Base-by-base conservation (phyloP, 257 asterid species). In the Forsythia suspensa region DNA sequence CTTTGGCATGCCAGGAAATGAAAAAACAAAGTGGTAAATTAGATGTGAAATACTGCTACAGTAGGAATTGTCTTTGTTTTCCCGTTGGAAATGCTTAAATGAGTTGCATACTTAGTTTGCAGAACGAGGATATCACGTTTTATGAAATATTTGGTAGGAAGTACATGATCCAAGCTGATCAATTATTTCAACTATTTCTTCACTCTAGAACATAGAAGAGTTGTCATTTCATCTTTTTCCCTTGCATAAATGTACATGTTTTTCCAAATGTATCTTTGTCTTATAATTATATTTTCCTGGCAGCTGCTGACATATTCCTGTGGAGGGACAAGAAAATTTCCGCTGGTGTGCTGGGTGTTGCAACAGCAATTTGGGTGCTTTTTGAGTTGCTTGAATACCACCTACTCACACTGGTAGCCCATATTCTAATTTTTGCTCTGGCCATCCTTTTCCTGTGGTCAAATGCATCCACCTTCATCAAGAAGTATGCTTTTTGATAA, bases 391-490 rank as follows among this genome's bases (percentile, higher is more conserved):
- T 81, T 34, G 87, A 88, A n/a, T 69, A 75, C 57, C 78, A 75
- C 70, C 69, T 74, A 24, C 79, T 80, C 37, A 51, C 83, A 40
- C 76, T 74, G 24, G 83, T 84, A 24, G 82, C 89, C 83, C 91
- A 88, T 71, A 38, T 84, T 24, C 71, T 88, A 80, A 84, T 88
- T 59, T 77, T 82, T 77, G 84, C 85, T 51, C 79, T 85, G 73
- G 87, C 85, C 37, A 40, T 85, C 80, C 81, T 80, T 21, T 88
- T 88, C 82, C 85, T 85, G 73, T 83, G 86, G 88, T 85, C 91
- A 77, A 86, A 84, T 82, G 88, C 87, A 36, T 82, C 89, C 66
- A 79, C 84, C 69, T 88, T 85, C 70, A 77, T 84, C 68, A 88
- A 85, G 81, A 85, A 85, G 89, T 88, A 84, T 51, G 87, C 75